Base-by-base conservation (phyloP, 2,329 filamentous ascomycete genomes). In the Spiromastix sp. region DNA sequence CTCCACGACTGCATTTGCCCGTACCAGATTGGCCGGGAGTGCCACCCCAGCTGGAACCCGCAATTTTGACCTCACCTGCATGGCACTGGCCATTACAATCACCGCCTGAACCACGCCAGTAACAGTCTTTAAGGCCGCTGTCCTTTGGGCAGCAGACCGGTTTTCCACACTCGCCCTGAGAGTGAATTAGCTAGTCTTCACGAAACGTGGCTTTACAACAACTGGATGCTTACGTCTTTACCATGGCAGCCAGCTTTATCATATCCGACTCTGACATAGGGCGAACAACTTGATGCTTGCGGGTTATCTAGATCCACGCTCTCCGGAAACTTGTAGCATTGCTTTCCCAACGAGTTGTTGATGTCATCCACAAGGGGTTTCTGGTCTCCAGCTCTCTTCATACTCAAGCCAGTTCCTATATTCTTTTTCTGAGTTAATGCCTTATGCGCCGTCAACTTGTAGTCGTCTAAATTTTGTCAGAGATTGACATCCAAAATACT, bases 81-180 rank as follows among this genome's bases (percentile, higher is more conserved):
- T 44, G 42, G 11, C 42, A 44, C 11, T 38, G 37, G 6, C 42
- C 40, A 18, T 44, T 44, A 18, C 42, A 44, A 18, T 42, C 26
- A 17, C 19, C 30, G 20, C 18, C 21, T 22, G 26, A 26, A 12
- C 42, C 42, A 21, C 42, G 41, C 42, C 41, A 44, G 2, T 39
- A 15, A 31, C 41, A 43, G 25, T 33, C 37, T 5, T 26, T 29
- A 8, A 36, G 40, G 13, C 40, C 33, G 11, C 40, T 37, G 12
- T 41, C 31, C 2, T 32, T 33, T 11, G 42, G 40, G 29, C 40
- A 42, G 31, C 40, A 42, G 18, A 42, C 42, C 18, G 38, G 37
- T 39, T 43, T 22, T 25, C 34, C 26, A n/a, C 37, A 26, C 17
- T 38, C 26, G 10, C 29, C 29, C 29, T 32, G 8, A 11, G 3